Percentiles rank a stretch among this genome's conserved stretches.
Conservation (phyloP, 192 early-diverging fungal genomes). For the Borealophlyctis nickersoniae region DNA sequence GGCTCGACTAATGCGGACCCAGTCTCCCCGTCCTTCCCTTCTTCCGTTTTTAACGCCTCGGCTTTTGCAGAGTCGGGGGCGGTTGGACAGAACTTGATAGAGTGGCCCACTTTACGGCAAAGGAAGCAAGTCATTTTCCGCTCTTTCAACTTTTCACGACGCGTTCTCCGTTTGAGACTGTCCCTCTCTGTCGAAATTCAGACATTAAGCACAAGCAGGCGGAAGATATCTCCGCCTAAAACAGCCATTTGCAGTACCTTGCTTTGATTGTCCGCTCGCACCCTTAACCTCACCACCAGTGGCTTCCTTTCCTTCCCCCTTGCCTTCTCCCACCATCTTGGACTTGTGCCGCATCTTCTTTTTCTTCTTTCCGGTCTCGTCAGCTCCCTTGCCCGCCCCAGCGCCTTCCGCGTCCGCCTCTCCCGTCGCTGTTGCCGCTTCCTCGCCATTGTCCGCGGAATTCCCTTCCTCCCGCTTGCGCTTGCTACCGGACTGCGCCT, state of each 20-base stretch:
- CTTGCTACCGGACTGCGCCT: background rate
- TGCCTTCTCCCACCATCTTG: constrained; percentile 1
- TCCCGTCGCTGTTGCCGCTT: too few species aligned
- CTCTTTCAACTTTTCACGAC: constrained; percentile 38
- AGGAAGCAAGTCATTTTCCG: constrained; percentile 72
- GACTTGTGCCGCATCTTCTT: constrained; percentile 29
- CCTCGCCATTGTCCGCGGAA: background rate
- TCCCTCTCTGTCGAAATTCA: constrained; percentile 30
- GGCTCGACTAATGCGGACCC: background rate
- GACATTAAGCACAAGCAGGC: background rate
- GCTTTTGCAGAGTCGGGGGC: too few species aligned
- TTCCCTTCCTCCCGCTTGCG: background rate
- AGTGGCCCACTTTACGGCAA: constrained; percentile 81
- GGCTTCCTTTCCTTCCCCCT: background rate
- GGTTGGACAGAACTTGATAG: constrained; percentile 75
- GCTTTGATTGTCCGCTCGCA: background rate
- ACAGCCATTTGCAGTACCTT: background rate
- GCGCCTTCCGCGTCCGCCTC: too few species aligned
- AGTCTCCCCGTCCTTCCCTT: background rate
- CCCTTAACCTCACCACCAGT: background rate
- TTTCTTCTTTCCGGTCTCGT: constrained; percentile 21
- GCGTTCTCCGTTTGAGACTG: constrained; percentile 30
- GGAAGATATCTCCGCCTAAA: background rate
- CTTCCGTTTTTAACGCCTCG: too few species aligned
- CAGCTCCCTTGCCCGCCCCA: too few species aligned